Evolutionary conservation across 1,284 basidiomycete species (phyloP), one percentile per base, ranked within the genome.

Genomic region (Testicularia cyperi): DNA sequence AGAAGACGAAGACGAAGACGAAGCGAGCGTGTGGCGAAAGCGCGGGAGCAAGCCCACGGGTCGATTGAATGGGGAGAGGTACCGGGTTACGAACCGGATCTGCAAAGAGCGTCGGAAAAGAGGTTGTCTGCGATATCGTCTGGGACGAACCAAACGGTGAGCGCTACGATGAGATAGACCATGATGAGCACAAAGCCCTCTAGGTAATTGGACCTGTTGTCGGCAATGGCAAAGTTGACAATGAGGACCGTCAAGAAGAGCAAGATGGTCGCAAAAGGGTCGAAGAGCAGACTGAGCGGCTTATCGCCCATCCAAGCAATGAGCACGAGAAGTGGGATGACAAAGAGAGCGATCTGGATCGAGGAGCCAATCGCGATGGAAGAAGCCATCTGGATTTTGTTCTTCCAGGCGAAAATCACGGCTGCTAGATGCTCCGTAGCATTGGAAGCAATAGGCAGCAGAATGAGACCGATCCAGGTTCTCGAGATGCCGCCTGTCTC

Each of bases 341-440:
- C 69, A 31, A 72, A 72, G 19, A 70, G 52, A 2, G 67, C 57
- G 23, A 72, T 72, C 45, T 72, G 69, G 41, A 72, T 72, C 2
- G 65, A 68, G 1, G 55, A 58, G 35, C 69, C 69, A 19, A 72
- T 68, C 3, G 69, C 69, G 14, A 72, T 66, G 19, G 54, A 57
- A 35, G 54, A 58, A 2, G 65, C 57, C 33, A 72, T 52, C 32
- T 72, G 65, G 36, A 72, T 64, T 39, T 69, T 69, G 60, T 70
- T 65, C 54, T 69, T 67, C 52, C 54, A 57, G 8, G 69, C 58
- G 31, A 63, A 64, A 18, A 58, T 62, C 24, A 72, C 67, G 20
- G 69, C 69, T 2, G 67, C 63, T 30, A 60, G 27, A 38, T 72
- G 69, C 42, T 72, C 69, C 14, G 69, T 68, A 4, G 64, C 64